Conservation (phyloP, 2,329 filamentous ascomycete genomes). For the Fusarium bulbicola region DNA sequence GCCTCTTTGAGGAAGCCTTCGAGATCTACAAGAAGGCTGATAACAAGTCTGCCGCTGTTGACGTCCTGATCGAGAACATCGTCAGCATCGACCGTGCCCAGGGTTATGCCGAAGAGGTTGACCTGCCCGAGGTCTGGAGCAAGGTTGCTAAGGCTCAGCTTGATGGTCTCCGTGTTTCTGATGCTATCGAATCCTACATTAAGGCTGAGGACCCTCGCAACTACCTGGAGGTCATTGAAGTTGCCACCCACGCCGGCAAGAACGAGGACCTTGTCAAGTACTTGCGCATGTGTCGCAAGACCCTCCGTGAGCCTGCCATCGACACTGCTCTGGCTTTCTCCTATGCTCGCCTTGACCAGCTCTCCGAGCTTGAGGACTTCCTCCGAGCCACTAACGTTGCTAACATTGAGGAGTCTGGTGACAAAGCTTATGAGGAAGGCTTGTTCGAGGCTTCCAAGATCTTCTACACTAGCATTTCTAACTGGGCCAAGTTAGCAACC, state of each 20-base stretch:
- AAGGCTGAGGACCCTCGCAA: constrained; percentile 93
- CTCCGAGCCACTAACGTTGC: constrained; percentile 92
- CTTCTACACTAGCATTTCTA: constrained; percentile 97
- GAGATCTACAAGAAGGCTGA: constrained; percentile 98
- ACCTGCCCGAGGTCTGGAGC: constrained; percentile 96
- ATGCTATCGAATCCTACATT: constrained; percentile 97
- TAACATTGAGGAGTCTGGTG: constrained; percentile 94
- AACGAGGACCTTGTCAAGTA: constrained; percentile 98
- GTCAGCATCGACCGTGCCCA: constrained; percentile 98
- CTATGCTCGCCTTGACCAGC: constrained; percentile 90
- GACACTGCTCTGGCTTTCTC: constrained; percentile 95
- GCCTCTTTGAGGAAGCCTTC: constrained; percentile 95
- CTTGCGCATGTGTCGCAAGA: constrained; percentile 97
- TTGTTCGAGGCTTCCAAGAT: constrained; percentile 98
- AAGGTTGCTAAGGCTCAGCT: constrained; percentile 98
- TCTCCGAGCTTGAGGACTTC: constrained; percentile 96
- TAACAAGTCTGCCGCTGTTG: constrained; percentile 85
- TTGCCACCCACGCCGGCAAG: constrained; percentile 93
- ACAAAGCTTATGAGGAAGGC: constrained; percentile 96
- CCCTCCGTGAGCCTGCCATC: constrained; percentile 89
- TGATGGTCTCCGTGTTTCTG: constrained; percentile 90
- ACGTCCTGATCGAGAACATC: constrained; percentile 94
- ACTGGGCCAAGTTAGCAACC: constrained; percentile 98
- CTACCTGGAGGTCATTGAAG: constrained; percentile 95
- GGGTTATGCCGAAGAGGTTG: constrained; percentile 93